Base-by-base conservation (phyloP, 139 green algal genomes). In the Diplosphaera chodatii region DNA sequence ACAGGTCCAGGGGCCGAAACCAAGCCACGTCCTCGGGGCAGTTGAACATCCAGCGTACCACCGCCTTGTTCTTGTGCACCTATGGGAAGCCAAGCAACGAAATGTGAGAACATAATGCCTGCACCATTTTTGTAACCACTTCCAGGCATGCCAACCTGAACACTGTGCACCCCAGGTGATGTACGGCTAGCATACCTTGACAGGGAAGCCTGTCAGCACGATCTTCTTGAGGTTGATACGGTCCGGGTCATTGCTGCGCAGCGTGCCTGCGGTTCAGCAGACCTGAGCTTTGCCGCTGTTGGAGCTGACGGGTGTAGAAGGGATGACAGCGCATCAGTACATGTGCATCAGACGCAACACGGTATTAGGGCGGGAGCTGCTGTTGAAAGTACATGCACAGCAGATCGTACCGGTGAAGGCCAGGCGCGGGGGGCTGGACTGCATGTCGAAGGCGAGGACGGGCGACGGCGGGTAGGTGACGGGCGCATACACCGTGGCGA, bases 11-110 rank as follows among this genome's bases (percentile, higher is more conserved):
- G 0, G 95, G 95, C 55, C 77, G 80, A 81, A 96, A 97, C 91
- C 92, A 99, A 18, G 88, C 82, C 28, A 97, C 80, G 77, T 98
- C 93, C 27, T 97, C 92, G 2, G 92, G 88, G 70, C 86, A 89
- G 82, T 94, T 86, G 82, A 98, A 99, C 94, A 99, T 98, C 78
- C 87, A 95, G 2, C 85, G 79, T 66, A 98, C 91, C 8, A 94
- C 88, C 13, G 89, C 91, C 66, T 94, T 94, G 55, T 82, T 84
- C 82, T 97, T 97, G 82, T 97, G 87, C 66, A 94, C 91, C 37
- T 48, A 10, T 10, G n/a, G n/a, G n/a, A n/a, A n/a, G n/a, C n/a
- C n/a, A n/a, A n/a, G n/a, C n/a, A n/a, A n/a, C n/a, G n/a, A 48
- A 10, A 20, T 48, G 37, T 48, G 37, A 6, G 37, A 6, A 48